These are phyloP conservation scores for Naganishia liquefaciens DNA, from an alignment of 1,284 basidiomycete genomes.

Conservation along the genomic window DNA sequence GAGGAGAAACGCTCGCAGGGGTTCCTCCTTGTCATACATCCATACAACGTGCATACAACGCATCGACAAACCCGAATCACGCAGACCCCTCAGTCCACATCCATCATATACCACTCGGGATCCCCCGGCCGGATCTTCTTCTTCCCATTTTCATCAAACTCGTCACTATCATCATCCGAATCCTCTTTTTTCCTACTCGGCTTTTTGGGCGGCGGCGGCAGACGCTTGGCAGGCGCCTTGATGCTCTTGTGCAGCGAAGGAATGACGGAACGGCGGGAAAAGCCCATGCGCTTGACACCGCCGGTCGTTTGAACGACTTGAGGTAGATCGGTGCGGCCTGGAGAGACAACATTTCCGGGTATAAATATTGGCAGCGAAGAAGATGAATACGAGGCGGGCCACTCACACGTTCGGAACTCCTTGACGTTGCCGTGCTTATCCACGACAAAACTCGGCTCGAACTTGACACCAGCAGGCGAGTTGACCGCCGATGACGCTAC, in stretches of 20 bases:
- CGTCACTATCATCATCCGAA: constrained; percentile 45
- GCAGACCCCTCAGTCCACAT: constrained; percentile 31
- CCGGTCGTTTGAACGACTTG: constrained; percentile 48
- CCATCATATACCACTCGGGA: constrained; percentile 39
- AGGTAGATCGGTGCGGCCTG: constrained; percentile 49
- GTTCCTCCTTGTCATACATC: constrained; percentile 7
- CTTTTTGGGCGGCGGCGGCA: constrained; percentile 51
- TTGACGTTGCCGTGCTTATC: constrained; percentile 34
- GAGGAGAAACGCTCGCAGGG: no score
- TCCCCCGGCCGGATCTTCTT: constrained; percentile 40
- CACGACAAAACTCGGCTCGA: constrained; percentile 32
- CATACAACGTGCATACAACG: constrained; percentile 10
- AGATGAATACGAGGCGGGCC: neutral
- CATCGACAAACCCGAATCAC: neutral
- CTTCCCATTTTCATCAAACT: constrained; percentile 40
- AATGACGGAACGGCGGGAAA: constrained; percentile 47
- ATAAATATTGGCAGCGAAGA: neutral
- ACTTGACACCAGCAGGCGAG: constrained; percentile 1
- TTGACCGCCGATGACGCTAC: constrained; percentile 6
- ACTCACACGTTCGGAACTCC: constrained; percentile 32
- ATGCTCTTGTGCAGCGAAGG: constrained; percentile 49
- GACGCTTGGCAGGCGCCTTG: constrained; percentile 47
- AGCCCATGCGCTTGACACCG: constrained; percentile 44
- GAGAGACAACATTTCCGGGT: neutral
- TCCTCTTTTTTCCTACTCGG: constrained; percentile 46